phyloP scores from a whole-genome alignment of 768 basidiomycete species.

The Boletus rubroflammeus region DNA sequence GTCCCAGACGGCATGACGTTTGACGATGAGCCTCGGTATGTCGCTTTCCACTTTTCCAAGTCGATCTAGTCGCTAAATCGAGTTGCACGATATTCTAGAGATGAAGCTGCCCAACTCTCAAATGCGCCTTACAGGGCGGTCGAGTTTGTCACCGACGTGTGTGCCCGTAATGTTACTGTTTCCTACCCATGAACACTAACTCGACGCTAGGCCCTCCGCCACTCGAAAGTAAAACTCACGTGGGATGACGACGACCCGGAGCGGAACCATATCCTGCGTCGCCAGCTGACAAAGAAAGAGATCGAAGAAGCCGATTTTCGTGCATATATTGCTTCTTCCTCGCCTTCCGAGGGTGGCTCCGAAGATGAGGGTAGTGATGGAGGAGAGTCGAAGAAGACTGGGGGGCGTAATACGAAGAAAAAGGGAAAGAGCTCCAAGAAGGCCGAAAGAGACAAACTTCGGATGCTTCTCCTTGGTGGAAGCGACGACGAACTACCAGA shows the following conservation, averaged over 20 bases:
- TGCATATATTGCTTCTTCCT: conserved; percentile 70
- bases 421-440: conserved; percentile 33
- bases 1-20: conserved; percentile 89
- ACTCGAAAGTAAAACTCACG: conserved; percentile 96
- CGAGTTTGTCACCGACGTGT: conserved; percentile 90
- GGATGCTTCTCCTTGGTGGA: conserved; percentile 69
- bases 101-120: conserved; percentile 73
- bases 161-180: conserved; percentile 23
- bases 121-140: conserved; percentile 63
- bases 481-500: conserved; percentile 72
- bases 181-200: neutral
- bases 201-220: conserved; percentile 74
- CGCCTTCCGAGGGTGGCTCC: conserved; percentile 56
- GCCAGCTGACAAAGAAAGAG: conserved; percentile 74
- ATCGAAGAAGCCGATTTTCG: conserved; percentile 91
- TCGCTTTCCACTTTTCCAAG: neutral
- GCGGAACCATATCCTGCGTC: conserved; percentile 74
- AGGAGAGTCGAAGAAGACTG: conserved; percentile 1
- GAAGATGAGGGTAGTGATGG: conserved; percentile 26
- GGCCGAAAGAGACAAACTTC: conserved; percentile 63
- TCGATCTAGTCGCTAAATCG: neutral
- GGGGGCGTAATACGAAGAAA: conserved; percentile 4
- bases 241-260: conserved; percentile 98
- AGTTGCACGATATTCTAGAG: conserved; percentile 42
- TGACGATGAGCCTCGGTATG: conserved; percentile 70